These are phyloP conservation scores for Rosellinia necatrix DNA, from an alignment of 2,329 filamentous ascomycete genomes.

Conservation along the genomic window DNA sequence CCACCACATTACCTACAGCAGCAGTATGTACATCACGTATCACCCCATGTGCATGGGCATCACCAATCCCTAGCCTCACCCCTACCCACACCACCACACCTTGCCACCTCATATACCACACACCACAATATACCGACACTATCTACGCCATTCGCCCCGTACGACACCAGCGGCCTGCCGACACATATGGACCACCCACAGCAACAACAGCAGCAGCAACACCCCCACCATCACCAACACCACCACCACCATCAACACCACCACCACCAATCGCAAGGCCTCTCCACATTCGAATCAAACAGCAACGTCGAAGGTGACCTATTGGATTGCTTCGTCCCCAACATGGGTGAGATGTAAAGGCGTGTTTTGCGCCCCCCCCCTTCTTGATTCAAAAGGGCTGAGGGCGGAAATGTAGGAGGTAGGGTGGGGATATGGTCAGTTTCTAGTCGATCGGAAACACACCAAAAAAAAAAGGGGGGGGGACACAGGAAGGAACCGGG, in stretches of 20 bases:
- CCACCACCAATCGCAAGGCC: slow-evolving; percentile 5
- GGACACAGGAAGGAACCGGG: neutral
- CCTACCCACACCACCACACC: slow-evolving; percentile 21
- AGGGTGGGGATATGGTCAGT: no score
- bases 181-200: slow-evolving; percentile 19
- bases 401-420: no score
- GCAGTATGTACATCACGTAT: slow-evolving; percentile 24
- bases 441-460: no score
- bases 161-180: slow-evolving; percentile 15
- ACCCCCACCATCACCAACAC: slow-evolving; percentile 3
- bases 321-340: slow-evolving; percentile 27
- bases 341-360: slow-evolving; percentile 23
- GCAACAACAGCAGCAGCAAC: slow-evolving; percentile 6
- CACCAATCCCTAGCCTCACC: slow-evolving; percentile 20
- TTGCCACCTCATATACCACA: slow-evolving; percentile 15
- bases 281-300: slow-evolving; percentile 13
- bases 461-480: neutral
- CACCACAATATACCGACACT: slow-evolving; percentile 19
- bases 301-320: slow-evolving; percentile 16
- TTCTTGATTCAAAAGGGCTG: no score
- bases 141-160: slow-evolving; percentile 16
- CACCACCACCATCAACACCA: slow-evolving; percentile 4
- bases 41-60: slow-evolving; percentile 21
- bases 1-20: slow-evolving; percentile 22
- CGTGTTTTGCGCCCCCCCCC: no score